Evolutionary conservation across 139 green algal species (phyloP).

Genomic region (Coelastrella sp.): DNA sequence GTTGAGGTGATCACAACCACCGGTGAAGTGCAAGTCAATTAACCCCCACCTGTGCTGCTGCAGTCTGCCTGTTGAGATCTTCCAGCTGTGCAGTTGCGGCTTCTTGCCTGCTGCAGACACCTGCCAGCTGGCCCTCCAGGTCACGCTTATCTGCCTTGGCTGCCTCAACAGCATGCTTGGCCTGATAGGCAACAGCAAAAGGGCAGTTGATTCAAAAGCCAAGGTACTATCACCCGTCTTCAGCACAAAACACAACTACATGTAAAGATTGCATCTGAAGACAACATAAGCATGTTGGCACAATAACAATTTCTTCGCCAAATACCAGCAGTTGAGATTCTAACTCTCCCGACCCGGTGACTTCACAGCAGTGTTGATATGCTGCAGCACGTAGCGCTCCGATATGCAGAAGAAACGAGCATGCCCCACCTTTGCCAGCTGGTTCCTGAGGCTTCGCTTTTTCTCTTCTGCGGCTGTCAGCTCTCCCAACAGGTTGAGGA

Average conservation of each 20-base stretch:
- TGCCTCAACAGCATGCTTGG: slow-evolving; percentile 23
- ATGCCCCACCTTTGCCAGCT: slow-evolving; percentile 17
- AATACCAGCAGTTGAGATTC: too few species aligned
- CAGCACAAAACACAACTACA: background rate
- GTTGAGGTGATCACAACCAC: too few species aligned
- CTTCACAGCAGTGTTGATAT: too few species aligned
- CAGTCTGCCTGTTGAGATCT: slow-evolving; percentile 18
- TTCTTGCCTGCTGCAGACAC: background rate
- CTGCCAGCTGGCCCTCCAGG: slow-evolving; percentile 6
- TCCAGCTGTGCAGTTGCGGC: slow-evolving; percentile 9
- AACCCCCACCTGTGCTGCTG: slow-evolving; percentile 19
- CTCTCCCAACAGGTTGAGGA: background rate
- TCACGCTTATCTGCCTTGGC: background rate
- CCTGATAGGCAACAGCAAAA: slow-evolving; percentile 19
- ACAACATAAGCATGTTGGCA: too few species aligned
- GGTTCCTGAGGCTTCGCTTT: slow-evolving; percentile 1
- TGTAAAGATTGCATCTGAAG: too few species aligned
- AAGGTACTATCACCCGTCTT: background rate
- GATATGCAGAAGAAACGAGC: too few species aligned
- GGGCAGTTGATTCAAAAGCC: background rate
- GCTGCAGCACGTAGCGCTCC: too few species aligned
- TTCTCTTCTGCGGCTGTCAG: slow-evolving; percentile 10
- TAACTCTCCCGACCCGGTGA: too few species aligned
- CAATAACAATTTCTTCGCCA: too few species aligned
- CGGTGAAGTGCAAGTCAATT: too few species aligned